A percentile compares a stretch with the other conserved stretches of the same genome.
Evolutionary conservation across 2,329 filamentous ascomycete species (phyloP).

Genomic region (Penicillium sumatraense): DNA sequence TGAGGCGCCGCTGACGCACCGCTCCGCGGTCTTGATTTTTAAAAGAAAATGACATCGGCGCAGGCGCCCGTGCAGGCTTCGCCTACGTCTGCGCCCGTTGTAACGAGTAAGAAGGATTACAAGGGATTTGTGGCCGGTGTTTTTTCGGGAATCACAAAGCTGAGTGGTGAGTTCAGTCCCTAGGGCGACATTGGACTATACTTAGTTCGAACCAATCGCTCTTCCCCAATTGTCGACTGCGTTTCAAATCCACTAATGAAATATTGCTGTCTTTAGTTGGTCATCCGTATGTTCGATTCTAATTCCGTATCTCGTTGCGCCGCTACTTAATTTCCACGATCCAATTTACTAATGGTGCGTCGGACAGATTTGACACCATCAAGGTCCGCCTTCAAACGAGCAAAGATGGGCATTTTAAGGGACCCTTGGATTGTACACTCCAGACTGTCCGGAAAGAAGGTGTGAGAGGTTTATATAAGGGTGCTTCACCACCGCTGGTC

Average conservation of each 20-base stretch:
- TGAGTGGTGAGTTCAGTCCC: constrained; percentile 66
- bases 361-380: constrained; percentile 83
- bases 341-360: neutral
- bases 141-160: constrained; percentile 90
- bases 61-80: constrained; percentile 19
- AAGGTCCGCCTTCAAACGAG: constrained; percentile 96
- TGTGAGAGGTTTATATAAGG: constrained; percentile 86
- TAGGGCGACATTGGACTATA: neutral
- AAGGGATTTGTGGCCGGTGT: constrained; percentile 97
- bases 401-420: constrained; percentile 74
- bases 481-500: constrained; percentile 85
- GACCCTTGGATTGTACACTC: constrained; percentile 81
- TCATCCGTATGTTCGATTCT: constrained; percentile 57
- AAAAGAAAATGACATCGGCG: constrained; percentile 34
- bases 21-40: neutral
- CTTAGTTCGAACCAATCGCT: neutral
- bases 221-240: neutral
- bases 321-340: neutral
- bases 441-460: constrained; percentile 88
- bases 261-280: constrained; percentile 50
- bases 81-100: constrained; percentile 16
- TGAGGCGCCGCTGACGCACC: constrained; percentile 15
- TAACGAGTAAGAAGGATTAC: constrained; percentile 63
- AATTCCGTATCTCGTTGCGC: neutral
- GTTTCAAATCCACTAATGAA: neutral